phyloP scores from a whole-genome alignment of 1,139 yeast genomes.

The Geotrichum macrosporum region DNA sequence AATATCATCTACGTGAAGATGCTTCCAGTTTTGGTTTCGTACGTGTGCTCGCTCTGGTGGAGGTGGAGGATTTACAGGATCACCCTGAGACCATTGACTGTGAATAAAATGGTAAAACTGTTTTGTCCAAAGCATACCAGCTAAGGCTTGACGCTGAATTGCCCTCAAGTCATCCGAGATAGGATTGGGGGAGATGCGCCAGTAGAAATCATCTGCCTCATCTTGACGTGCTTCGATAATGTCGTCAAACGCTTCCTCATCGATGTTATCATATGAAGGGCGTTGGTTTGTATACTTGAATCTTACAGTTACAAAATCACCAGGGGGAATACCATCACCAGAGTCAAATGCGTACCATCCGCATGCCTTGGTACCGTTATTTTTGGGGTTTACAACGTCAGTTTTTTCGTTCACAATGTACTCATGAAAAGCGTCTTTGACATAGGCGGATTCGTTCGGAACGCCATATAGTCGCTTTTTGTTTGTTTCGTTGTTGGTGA shows the following conservation, averaged over 20 bases:
- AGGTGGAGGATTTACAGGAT: slow-evolving; percentile 71
- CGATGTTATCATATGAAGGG: slow-evolving; percentile 46
- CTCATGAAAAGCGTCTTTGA: slow-evolving; percentile 92
- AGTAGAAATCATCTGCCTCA: slow-evolving; percentile 92
- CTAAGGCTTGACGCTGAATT: slow-evolving; percentile 91
- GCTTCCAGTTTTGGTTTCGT: slow-evolving; percentile 85
- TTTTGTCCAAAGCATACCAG: slow-evolving; percentile 92
- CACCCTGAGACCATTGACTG: slow-evolving; percentile 86
- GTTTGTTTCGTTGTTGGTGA: slow-evolving; percentile 90
- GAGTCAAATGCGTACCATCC: slow-evolving; percentile 80
- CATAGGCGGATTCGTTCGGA: slow-evolving; percentile 52
- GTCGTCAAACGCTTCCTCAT: slow-evolving; percentile 73
- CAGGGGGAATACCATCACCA: slow-evolving; percentile 75
- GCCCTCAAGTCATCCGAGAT: slow-evolving; percentile 75
- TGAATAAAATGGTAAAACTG: slow-evolving; percentile 88
- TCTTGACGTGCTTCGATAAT: slow-evolving; percentile 71
- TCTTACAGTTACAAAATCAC: slow-evolving; percentile 83
- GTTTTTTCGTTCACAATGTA: slow-evolving; percentile 59
- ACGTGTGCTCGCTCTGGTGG: slow-evolving; percentile 77
- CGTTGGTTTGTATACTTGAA: slow-evolving; percentile 57
- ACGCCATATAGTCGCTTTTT: slow-evolving; percentile 59
- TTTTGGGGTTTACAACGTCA: slow-evolving; percentile 63
- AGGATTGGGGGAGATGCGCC: slow-evolving; percentile 85
- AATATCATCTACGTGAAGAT: slow-evolving; percentile 82
- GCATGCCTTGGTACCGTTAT: slow-evolving; percentile 68